Percentiles rank a stretch among this genome's conserved stretches.
Evolutionary conservation across 192 early-diverging fungal genomes (phyloP).

Genomic region (Coemansia sp.): DNA sequence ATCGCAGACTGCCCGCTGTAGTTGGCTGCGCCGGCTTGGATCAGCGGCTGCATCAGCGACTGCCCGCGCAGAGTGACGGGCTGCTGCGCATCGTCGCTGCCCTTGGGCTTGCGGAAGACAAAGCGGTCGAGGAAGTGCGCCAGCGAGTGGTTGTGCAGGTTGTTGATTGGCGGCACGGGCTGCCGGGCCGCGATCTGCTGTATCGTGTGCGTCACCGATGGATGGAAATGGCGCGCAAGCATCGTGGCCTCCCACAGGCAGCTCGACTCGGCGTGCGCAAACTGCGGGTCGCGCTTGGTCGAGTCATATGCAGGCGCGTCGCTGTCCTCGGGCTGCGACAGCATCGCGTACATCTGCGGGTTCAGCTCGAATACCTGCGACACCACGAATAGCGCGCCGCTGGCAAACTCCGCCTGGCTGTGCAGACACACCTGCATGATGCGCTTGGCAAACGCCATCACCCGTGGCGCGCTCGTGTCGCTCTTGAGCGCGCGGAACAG

Average conservation of each 20-base stretch:
- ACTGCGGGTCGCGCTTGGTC: conserved; percentile 83
- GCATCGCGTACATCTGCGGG: conserved; percentile 58
- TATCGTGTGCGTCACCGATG: conserved; percentile 83
- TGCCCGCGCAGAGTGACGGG: conserved; percentile 19
- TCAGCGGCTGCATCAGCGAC: conserved; percentile 55
- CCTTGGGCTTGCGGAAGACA: conserved; percentile 93
- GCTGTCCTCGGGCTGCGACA: conserved; percentile 48
- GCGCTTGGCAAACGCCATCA: conserved; percentile 88
- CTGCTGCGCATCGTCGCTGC: conserved; percentile 59
- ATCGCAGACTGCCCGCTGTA: conserved; percentile 9
- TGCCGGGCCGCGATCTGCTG: conserved; percentile 66
- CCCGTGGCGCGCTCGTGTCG: conserved; percentile 64
- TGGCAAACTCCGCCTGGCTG: conserved; percentile 80
- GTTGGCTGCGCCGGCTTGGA: too few relatives aligned
- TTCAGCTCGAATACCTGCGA: conserved; percentile 62
- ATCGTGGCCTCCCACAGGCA: conserved; percentile 90
- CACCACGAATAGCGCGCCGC: conserved; percentile 80
- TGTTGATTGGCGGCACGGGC: conserved; percentile 62
- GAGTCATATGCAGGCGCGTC: conserved; percentile 64
- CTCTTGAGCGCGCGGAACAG: conserved; percentile 79
- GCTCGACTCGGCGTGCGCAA: conserved; percentile 72
- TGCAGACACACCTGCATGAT: conserved; percentile 74
- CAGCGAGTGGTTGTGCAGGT: conserved; percentile 87
- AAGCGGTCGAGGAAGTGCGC: conserved; percentile 94
- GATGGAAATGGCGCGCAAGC: conserved; percentile 86